These are phyloP conservation scores for Pythium brassicae DNA, from an alignment of 352 stramenopile genomes.

Conservation along the genomic window DNA sequence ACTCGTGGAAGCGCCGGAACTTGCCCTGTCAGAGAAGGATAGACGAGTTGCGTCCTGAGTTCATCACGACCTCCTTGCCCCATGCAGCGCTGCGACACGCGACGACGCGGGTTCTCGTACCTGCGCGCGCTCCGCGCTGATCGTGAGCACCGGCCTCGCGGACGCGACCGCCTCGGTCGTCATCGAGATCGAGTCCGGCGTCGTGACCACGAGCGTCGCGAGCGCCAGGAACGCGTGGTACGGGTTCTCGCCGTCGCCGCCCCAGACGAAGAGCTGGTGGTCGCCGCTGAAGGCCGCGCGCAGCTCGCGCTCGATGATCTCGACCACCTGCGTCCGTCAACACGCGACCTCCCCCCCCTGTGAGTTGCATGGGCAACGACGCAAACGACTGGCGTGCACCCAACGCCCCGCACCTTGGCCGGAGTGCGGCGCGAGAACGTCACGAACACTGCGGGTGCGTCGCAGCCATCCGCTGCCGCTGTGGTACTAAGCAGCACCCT, in stretches of 20 bases:
- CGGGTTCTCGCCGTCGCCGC: slow-evolving; percentile 53
- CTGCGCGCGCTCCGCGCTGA: slow-evolving; percentile 38
- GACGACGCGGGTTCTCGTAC: no score
- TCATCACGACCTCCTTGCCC: neutral
- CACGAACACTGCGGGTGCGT: slow-evolving; percentile 37
- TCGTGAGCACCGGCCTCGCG: slow-evolving; percentile 45
- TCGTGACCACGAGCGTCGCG: slow-evolving; percentile 55
- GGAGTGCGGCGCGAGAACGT: slow-evolving; percentile 72
- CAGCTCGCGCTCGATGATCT: slow-evolving; percentile 26
- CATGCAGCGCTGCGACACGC: neutral
- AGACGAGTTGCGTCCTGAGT: neutral
- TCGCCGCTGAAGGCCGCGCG: slow-evolving; percentile 8
- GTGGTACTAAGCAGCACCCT: slow-evolving; percentile 6
- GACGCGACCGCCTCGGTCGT: slow-evolving; percentile 67
- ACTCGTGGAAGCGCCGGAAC: slow-evolving; percentile 50
- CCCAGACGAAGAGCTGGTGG: slow-evolving; percentile 45
- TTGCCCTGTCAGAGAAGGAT: slow-evolving; percentile 31
- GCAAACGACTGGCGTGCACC: no score
- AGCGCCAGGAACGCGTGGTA: slow-evolving; percentile 54
- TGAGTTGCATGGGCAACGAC: no score
- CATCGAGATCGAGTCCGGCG: slow-evolving; percentile 80
- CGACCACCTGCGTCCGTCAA: slow-evolving; percentile 22
- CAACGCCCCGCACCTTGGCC: slow-evolving; percentile 10
- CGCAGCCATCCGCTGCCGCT: neutral
- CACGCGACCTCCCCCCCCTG: no score